Evolutionary conservation across 345 rosid genomes (phyloP), one percentile per base, ranked within the genome.

Genomic region (Kandelia obovata): DNA sequence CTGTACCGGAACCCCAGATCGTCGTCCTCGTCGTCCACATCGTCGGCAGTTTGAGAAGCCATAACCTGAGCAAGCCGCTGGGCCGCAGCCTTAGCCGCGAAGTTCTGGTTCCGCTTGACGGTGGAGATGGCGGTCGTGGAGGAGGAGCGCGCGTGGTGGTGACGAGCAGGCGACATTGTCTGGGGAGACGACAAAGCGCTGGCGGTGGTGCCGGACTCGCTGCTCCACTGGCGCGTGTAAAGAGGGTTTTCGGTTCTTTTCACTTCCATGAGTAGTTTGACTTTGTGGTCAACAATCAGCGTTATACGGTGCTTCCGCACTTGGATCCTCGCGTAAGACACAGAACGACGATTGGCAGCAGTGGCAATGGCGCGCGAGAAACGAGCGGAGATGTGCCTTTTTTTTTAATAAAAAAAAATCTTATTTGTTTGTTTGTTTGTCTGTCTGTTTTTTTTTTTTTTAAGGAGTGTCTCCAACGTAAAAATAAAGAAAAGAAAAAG

Each of bases 1-100:
- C 88, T 86, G 75, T 89, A 95, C 17, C 96, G 89, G 80, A 92
- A 92, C 47, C 85, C 93, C 71, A 88, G 87, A 69, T 90, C 96
- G 66, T 83, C 89, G 6, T 78, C 95, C 4, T 85, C 85, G 16
- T 84, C 83, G 0, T 83, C 84, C 25, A 84, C 93, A 55, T 88
- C 92, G 34, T 84, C 92, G 34, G 90, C 80, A 64, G 84, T 75
- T 75, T 90, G 96, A 30, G 89, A 90, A 47, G 99, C 99, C 99
- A 95, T 95, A 25, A 89, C 98, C 67, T 90, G 92, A 61, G 99
- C 98, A 2, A 95, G 78, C 9, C 96, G 92, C 80, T 85, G 96
- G 15, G 99, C 96, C 5, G 99, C 99, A 2, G 89, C 97, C 72
- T 89, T 92, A 1, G 98, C 96, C 39, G 97, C 98, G 7, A 85